Evolutionary conservation across 148 eudicot genomes (phyloP), one percentile per base, ranked within the genome.

Genomic region (Cornus florida): DNA sequence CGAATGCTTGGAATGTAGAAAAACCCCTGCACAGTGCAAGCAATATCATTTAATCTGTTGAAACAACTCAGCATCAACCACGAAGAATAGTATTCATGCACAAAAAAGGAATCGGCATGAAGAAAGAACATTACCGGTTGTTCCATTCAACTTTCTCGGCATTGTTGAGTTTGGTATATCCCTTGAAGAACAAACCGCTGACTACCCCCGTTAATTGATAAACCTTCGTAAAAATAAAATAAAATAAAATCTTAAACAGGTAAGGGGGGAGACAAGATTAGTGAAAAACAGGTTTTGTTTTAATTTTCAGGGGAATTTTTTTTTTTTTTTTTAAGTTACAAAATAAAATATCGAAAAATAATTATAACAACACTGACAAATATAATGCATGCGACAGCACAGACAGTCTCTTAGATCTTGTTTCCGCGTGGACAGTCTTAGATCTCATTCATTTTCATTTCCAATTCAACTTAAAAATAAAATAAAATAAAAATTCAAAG

Each of bases 1-100:
- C 43, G 31, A 87, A 73, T 14, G 92, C 88, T 71, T 89, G 92
- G 84, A 89, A 79, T 62, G 92, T 89, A 62, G 92, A 89, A 78
- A 87, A 81, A 22, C 90, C 90, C 79, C 92, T 89, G 92, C 38
- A 75, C 31, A 48, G 68, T 14, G 74, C 35, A 24, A 65, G 17
- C 41, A 41, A 35, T 1, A 28, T 28, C 6, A 13, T 33, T 69
- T 81, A 33, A 75, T 57, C 23, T 53, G 66, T 14, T 56, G 48
- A 67, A 35, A 80, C 76, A 16, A 75, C 6, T 4, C 23, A 70
- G 32, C 67, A 20, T 56, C 57, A 57, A 66, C 41, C 8, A 60
- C 9, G 19, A 33, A 28, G 46, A 19, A 38, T 19, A n/a, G 24
- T 19, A 50, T 43, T 66, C 19, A 32, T 13, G 32, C 35, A 66